Percentiles rank a stretch among this genome's conserved stretches.
phyloP scores from a whole-genome alignment of 2,329 filamentous ascomycete genomes.

The Nannizziopsis arthrosporioides region DNA sequence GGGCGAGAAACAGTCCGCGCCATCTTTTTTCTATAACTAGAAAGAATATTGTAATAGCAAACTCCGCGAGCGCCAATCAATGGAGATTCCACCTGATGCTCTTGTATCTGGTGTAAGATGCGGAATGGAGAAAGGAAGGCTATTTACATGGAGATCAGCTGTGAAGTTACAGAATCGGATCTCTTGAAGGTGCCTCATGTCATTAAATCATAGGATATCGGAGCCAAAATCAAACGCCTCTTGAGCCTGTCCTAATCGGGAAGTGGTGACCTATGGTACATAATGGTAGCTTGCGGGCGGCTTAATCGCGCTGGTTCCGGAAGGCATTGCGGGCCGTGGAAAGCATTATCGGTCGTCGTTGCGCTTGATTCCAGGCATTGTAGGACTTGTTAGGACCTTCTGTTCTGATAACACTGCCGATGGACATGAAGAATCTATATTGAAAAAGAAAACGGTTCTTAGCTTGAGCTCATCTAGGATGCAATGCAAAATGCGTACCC shows the following conservation, averaged over 20 bases:
- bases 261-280: conserved; percentile 3
- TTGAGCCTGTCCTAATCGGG: background rate
- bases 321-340: conserved; percentile 24
- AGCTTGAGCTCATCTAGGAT: background rate
- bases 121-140: background rate
- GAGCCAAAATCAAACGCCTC: background rate
- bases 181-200: background rate
- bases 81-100: conserved; percentile 1
- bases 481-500: conserved; percentile 49
- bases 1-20: too few species aligned
- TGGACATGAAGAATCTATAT: conserved; percentile 87
- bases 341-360: conserved; percentile 61
- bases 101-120: background rate
- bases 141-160: conserved; percentile 5
- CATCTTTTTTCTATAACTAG: background rate
- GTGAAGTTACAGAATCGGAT: background rate
- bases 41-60: background rate
- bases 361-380: conserved; percentile 64
- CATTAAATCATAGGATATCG: conserved; percentile 9
- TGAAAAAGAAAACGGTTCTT: conserved; percentile 27
- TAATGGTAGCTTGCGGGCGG: background rate
- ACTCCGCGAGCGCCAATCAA: background rate
- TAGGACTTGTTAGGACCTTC: conserved; percentile 67
- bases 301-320: conserved; percentile 8
- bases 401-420: conserved; percentile 89